A percentile compares a stretch with the other conserved stretches of the same genome.
phyloP scores from a whole-genome alignment of 2,329 filamentous ascomycete species.

The Alternaria arbusti region DNA sequence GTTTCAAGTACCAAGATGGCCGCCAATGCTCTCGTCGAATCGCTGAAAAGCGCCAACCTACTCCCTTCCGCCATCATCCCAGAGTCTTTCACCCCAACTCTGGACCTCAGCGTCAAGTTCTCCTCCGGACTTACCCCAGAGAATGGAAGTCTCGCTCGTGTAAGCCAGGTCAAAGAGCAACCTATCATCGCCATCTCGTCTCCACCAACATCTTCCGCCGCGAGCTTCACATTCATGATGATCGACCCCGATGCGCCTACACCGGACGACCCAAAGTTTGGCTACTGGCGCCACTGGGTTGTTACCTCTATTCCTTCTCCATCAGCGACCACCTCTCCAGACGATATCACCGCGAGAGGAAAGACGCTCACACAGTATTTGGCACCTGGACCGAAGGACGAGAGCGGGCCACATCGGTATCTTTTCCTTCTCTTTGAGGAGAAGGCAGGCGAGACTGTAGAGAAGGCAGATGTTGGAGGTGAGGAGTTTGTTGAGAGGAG shows the following conservation, averaged over 20 bases:
- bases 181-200: conserved; percentile 39
- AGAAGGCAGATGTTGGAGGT: conserved; percentile 40
- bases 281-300: conserved; percentile 64
- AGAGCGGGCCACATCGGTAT: conserved; percentile 46
- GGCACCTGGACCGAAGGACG: conserved; percentile 44
- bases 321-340: not conserved
- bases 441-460: conserved; percentile 23
- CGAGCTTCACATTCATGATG: conserved; percentile 57
- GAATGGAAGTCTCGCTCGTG: conserved; percentile 42
- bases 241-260: conserved; percentile 64
- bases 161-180: conserved; percentile 36
- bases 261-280: conserved; percentile 62
- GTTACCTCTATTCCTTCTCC: conserved; percentile 32
- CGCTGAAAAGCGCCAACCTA: conserved; percentile 33
- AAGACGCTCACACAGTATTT: conserved; percentile 40
- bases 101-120: conserved; percentile 49
- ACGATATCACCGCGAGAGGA: conserved; percentile 18
- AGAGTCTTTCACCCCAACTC: conserved; percentile 51
- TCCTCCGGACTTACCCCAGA: conserved; percentile 23
- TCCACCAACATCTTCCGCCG: conserved; percentile 14
- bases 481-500: conserved; percentile 47
- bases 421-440: conserved; percentile 42
- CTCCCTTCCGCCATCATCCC: conserved; percentile 51
- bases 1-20: not conserved
- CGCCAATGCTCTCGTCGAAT: conserved; percentile 23